Percentiles rank a stretch among this genome's conserved stretches.
These are phyloP conservation scores for Capsicum pubescens DNA, from an alignment of 257 asterid genomes.

Conservation along the genomic window DNA sequence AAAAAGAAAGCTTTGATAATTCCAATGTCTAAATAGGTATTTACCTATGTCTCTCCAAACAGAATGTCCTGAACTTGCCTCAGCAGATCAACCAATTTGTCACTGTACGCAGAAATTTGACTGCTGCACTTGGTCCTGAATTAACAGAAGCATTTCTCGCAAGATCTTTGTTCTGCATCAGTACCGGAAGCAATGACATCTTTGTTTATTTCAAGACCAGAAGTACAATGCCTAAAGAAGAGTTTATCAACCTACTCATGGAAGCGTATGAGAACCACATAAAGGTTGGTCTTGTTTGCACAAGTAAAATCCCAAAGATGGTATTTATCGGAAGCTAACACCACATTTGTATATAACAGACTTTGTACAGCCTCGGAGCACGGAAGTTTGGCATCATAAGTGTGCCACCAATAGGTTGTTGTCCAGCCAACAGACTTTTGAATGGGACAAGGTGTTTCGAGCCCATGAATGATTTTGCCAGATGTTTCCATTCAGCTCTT, in stretches of 20 bases:
- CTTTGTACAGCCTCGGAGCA: constrained; percentile 68
- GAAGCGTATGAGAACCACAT: constrained; percentile 53
- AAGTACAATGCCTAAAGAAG: constrained; percentile 36
- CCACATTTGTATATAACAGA: constrained; percentile 35
- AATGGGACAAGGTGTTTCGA: constrained; percentile 57
- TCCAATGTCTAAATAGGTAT: background rate
- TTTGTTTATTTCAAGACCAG: constrained; percentile 57
- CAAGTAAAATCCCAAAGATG: background rate
- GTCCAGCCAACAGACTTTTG: constrained; percentile 61
- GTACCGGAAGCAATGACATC: constrained; percentile 75
- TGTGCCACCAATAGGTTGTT: constrained; percentile 73
- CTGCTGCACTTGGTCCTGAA: constrained; percentile 41
- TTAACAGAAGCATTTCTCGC: constrained; percentile 46
- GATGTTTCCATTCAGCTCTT: constrained; percentile 52
- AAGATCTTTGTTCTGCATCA: constrained; percentile 63
- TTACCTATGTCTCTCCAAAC: constrained; percentile 22
- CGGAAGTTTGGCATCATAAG: constrained; percentile 72
- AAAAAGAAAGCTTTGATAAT: background rate
- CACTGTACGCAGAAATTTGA: constrained; percentile 43
- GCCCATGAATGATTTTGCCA: constrained; percentile 55
- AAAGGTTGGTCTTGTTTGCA: constrained; percentile 39
- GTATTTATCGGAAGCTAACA: background rate
- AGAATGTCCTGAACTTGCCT: constrained; percentile 61
- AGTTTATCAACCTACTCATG: constrained; percentile 46
- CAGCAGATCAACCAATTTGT: constrained; percentile 65